phyloP scores from a whole-genome alignment of 2,329 filamentous ascomycete species.

The Paraphoma sp. region DNA sequence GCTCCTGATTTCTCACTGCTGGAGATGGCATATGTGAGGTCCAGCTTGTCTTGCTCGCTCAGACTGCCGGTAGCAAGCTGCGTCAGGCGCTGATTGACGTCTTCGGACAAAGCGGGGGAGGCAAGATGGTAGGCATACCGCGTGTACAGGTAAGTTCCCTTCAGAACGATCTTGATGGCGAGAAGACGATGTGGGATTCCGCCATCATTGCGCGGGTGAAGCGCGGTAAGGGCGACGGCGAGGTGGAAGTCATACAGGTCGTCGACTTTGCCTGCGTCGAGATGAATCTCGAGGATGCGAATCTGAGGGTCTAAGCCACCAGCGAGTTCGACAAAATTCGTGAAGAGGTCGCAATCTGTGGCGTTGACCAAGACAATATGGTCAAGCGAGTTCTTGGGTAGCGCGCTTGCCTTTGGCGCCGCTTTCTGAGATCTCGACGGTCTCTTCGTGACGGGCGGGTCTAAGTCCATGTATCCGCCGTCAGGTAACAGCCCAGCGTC shows the following conservation, averaged over 20 bases:
- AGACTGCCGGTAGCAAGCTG: neutral
- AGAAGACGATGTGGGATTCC: slow-evolving; percentile 12
- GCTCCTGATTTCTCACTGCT: slow-evolving; percentile 15
- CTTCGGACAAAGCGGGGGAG: slow-evolving; percentile 5
- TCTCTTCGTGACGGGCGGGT: no score
- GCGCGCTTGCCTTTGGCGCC: neutral
- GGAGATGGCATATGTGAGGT: slow-evolving; percentile 9
- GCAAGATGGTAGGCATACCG: slow-evolving; percentile 10
- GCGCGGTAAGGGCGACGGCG: slow-evolving; percentile 13
- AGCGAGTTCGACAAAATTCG: neutral
- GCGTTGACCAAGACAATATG: slow-evolving; percentile 1
- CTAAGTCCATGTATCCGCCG: no score
- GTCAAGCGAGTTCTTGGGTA: neutral
- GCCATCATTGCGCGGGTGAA: slow-evolving; percentile 13
- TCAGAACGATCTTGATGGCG: slow-evolving; percentile 11
- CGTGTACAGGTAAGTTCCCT: slow-evolving; percentile 7
- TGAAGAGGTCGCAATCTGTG: slow-evolving; percentile 1
- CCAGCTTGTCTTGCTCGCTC: slow-evolving; percentile 6
- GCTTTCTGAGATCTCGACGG: no score
- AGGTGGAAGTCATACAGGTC: slow-evolving; percentile 17
- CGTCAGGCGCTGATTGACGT: neutral
- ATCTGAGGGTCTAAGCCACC: neutral
- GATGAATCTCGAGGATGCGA: slow-evolving; percentile 10
- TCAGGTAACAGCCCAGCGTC: no score
- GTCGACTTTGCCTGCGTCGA: slow-evolving; percentile 11